Base-by-base conservation (phyloP, 306 rosid species). In the Herpetospermum pedunculosum region DNA sequence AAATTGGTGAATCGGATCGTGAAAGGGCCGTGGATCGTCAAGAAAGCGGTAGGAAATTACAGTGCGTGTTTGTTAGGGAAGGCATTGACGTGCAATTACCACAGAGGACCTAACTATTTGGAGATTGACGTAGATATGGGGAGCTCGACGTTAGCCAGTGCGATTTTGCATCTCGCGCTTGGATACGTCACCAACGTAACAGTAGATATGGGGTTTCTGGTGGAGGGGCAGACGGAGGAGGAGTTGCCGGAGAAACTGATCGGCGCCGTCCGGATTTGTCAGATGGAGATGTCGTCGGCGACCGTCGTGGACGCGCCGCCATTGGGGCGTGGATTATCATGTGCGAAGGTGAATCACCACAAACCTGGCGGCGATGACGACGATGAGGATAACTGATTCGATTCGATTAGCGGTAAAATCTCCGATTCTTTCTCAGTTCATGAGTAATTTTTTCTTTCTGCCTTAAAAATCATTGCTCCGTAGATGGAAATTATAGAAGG, bases 1-100 rank as follows among this genome's bases (percentile, higher is more conserved):
- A 92, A 92, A 81, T 63, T 92, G 65, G 97, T 92, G 84, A 92
- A 88, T 82, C 88, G 96, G 80, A 92, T 92, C 85, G 98, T 86
- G 67, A 92, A 92, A 54, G 98, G 98, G 1, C 97, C 98, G 49
- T 92, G 98, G 98, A 88, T 92, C 38, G 90, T 92, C 62, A 91
- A 88, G 80, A 88, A 88, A 54, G 77, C 98, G 76, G 93, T 87
- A 52, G 98, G 98, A 67, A 92, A 78, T 72, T 77, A 92, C 83
- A 79, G 97, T 28, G 98, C 98, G 37, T 92, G 98, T 35, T 48
- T 92, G 52, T 47, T 92, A 44, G 98, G 98, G 15, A 92, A 87
- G 60, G 98, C 97, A 47, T 79, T 92, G 78, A 90, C 93, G 73
- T 92, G 98, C 75, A 85, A 88, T 80, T 92, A 87, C 78, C 92